A percentile compares a stretch with the other conserved stretches of the same genome.
phyloP scores from a whole-genome alignment of 129 eudicot species.

The Scalesia atractyloides region DNA sequence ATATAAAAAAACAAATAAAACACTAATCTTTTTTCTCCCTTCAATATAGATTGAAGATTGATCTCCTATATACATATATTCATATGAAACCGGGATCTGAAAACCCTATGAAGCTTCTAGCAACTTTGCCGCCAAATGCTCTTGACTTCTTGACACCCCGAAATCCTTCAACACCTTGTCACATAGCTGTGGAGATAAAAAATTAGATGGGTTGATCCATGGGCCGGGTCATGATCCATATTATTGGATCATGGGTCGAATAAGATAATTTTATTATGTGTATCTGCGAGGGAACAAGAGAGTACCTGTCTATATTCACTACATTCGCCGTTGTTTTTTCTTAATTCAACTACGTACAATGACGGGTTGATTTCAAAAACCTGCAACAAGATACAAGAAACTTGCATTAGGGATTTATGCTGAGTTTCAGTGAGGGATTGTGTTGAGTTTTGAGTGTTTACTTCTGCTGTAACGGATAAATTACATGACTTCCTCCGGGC shows the following conservation, averaged over 20 bases:
- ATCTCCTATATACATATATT: slow-evolving; percentile 19
- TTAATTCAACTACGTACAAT: slow-evolving; percentile 81
- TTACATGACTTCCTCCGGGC: slow-evolving; percentile 57
- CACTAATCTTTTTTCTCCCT: slow-evolving; percentile 11
- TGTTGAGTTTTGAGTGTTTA: slow-evolving; percentile 38
- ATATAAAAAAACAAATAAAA: slow-evolving; percentile 25
- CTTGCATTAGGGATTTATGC: slow-evolving; percentile 6
- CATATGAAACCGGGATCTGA: not conserved
- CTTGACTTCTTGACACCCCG: slow-evolving; percentile 63
- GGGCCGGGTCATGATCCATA: not conserved
- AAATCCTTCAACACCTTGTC: slow-evolving; percentile 66
- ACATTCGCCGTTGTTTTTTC: slow-evolving; percentile 74
- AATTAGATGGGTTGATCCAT: not conserved
- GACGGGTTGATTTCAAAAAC: slow-evolving; percentile 83
- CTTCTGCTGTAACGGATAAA: slow-evolving; percentile 82
- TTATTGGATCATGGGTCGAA: not conserved
- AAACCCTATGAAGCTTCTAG: slow-evolving; percentile 29
- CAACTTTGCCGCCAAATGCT: slow-evolving; percentile 51
- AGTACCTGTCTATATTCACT: slow-evolving; percentile 75
- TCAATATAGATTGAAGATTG: slow-evolving; percentile 20
- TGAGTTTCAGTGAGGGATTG: not conserved
- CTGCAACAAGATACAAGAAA: slow-evolving; percentile 46
- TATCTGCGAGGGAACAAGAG: not conserved
- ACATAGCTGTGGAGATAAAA: slow-evolving; percentile 64
- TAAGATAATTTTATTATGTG: not conserved